Percentiles rank a stretch among this genome's conserved stretches.
These are phyloP conservation scores for Jackrogersella multiformis DNA, from an alignment of 495 filamentous ascomycete species.

Conservation along the genomic window DNA sequence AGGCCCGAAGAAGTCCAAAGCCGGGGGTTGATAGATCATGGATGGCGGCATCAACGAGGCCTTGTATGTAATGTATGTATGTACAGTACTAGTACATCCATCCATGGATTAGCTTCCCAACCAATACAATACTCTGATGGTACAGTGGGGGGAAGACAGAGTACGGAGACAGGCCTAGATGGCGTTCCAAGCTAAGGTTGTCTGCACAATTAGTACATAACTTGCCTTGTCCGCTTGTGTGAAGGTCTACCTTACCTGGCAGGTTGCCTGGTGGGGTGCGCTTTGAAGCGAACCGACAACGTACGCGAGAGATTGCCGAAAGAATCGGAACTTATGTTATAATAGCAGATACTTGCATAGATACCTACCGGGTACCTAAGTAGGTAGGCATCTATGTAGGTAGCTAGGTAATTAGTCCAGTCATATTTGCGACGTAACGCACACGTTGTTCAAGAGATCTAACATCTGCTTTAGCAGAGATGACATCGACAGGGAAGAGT, in stretches of 20 bases:
- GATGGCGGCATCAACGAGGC: constrained; percentile 37
- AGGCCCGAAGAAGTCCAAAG: constrained; percentile 26
- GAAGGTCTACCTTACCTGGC: neutral
- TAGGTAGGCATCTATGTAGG: constrained; percentile 11
- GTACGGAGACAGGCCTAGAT: constrained; percentile 28
- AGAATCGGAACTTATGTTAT: constrained; percentile 19
- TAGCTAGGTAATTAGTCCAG: no score
- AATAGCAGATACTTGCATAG: no score
- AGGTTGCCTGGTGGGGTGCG: neutral
- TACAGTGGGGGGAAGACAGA: constrained; percentile 35
- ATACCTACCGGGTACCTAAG: neutral
- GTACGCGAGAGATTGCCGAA: constrained; percentile 33
- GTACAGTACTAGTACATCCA: no score
- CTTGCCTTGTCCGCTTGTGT: constrained; percentile 1
- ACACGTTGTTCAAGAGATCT: constrained; percentile 8
- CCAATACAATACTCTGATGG: constrained; percentile 33
- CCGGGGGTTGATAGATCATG: constrained; percentile 35
- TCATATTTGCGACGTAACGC: constrained; percentile 13
- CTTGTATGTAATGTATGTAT: constrained; percentile 28
- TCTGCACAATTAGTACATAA: constrained; percentile 19
- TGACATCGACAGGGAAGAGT: constrained; percentile 5
- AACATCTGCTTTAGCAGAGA: neutral
- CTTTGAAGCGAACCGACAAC: neutral
- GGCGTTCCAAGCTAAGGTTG: no score
- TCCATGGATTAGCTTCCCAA: constrained; percentile 40